A percentile compares a stretch with the other conserved stretches of the same genome.
Conservation (phyloP, 345 rosid genomes). For the Bruguiera sexangula region DNA sequence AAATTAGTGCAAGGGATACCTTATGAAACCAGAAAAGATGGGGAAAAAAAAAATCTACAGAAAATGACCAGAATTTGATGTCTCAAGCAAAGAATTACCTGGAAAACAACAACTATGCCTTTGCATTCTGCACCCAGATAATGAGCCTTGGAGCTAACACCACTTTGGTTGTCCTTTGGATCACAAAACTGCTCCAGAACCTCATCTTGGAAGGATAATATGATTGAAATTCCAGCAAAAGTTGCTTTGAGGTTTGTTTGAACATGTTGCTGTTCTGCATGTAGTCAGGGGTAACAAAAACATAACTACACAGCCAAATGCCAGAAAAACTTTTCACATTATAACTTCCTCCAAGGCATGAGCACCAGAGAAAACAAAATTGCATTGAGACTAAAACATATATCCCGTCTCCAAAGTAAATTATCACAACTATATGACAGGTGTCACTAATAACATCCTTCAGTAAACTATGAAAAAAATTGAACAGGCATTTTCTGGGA, state of each 20-base stretch:
- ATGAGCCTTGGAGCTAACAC: constrained; percentile 38
- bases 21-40: constrained; percentile 11
- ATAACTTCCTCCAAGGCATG: background rate
- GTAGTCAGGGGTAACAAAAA: constrained; percentile 5
- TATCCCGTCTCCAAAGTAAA: background rate
- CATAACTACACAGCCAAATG: background rate
- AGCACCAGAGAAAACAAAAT: background rate
- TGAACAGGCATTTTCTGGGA: background rate
- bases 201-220: constrained; percentile 68
- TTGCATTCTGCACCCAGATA: constrained; percentile 68
- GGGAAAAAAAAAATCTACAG: background rate
- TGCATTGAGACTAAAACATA: background rate
- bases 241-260: constrained; percentile 63
- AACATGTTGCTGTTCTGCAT: constrained; percentile 76
- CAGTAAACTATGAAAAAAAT: background rate
- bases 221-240: constrained; percentile 62
- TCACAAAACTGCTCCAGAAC: constrained; percentile 22
- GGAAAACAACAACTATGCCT: constrained; percentile 50
- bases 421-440: background rate
- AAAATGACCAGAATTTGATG: background rate
- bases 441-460: background rate
- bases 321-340: background rate
- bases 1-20: constrained; percentile 27
- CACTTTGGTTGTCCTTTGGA: constrained; percentile 27
- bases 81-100: constrained; percentile 55